Conservation (phyloP, 2,329 filamentous ascomycete genomes). For the Alternaria arborescens region DNA sequence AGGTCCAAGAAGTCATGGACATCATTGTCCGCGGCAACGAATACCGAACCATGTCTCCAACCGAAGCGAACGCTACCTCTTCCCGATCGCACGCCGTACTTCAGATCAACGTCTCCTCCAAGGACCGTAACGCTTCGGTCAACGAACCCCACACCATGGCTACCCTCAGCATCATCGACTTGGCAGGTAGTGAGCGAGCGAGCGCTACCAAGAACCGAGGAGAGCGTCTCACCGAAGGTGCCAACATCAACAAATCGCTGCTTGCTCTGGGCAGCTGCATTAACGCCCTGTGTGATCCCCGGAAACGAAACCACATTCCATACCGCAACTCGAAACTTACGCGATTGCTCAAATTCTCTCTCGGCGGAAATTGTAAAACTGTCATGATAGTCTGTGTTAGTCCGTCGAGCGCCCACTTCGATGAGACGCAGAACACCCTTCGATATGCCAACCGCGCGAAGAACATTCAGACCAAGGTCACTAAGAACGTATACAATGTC, state of each 20-base stretch:
- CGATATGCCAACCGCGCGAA: conserved; percentile 98
- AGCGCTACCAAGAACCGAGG: conserved; percentile 97
- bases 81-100: conserved; percentile 96
- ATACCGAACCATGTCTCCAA: conserved; percentile 93
- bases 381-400: conserved; percentile 99
- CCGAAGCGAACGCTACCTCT: conserved; percentile 95
- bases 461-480: conserved; percentile 99
- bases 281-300: conserved; percentile 93
- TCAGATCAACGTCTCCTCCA: conserved; percentile 94
- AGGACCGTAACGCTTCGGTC: conserved; percentile 89
- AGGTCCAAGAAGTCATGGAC: conserved; percentile 91
- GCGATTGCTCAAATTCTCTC: conserved; percentile 91
- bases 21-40: conserved; percentile 97
- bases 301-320: conserved; percentile 91
- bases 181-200: conserved; percentile 93
- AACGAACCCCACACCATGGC: conserved; percentile 98
- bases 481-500: conserved; percentile 98
- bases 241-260: conserved; percentile 99
- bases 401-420: conserved; percentile 94
- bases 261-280: conserved; percentile 96
- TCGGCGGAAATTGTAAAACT: conserved; percentile 97
- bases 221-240: conserved; percentile 88
- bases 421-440: conserved; percentile 97
- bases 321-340: conserved; percentile 99
- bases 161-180: conserved; percentile 95